Percentiles rank a stretch among this genome's conserved stretches.
These are phyloP conservation scores for Phytopythium ostracodes DNA, from an alignment of 352 stramenopile genomes.

Conservation along the genomic window DNA sequence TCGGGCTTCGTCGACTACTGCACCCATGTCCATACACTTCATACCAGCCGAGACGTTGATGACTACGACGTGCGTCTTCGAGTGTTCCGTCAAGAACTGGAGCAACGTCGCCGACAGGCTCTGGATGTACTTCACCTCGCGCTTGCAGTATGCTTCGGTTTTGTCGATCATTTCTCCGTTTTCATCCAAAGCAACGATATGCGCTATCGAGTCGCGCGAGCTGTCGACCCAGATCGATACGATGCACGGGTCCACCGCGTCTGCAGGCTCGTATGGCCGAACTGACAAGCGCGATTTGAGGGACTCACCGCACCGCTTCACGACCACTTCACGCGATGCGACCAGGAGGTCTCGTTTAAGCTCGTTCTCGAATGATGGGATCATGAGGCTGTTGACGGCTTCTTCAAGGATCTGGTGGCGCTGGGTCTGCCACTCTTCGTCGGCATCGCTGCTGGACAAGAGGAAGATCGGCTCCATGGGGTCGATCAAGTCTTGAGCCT, in stretches of 20 bases:
- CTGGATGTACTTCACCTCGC: slow-evolving; percentile 66
- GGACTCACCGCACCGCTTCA: slow-evolving; percentile 68
- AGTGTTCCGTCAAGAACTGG: slow-evolving; percentile 82
- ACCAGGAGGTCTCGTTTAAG: slow-evolving; percentile 75
- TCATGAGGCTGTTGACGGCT: slow-evolving; percentile 79
- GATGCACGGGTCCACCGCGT: slow-evolving; percentile 76
- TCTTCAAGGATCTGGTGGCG: slow-evolving; percentile 82
- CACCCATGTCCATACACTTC: slow-evolving; percentile 90
- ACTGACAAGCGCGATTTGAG: slow-evolving; percentile 71
- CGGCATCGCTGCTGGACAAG: slow-evolving; percentile 36
- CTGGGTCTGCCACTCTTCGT: slow-evolving; percentile 86
- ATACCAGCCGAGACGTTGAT: slow-evolving; percentile 88
- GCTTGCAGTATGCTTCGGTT: slow-evolving; percentile 78
- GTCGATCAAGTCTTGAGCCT: slow-evolving; percentile 78
- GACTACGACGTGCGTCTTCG: slow-evolving; percentile 76
- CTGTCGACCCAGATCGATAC: slow-evolving; percentile 87
- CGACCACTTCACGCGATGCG: slow-evolving; percentile 60
- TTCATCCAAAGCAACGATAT: slow-evolving; percentile 82
- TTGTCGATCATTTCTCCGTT: slow-evolving; percentile 88
- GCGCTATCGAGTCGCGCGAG: slow-evolving; percentile 69
- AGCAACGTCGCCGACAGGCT: slow-evolving; percentile 73
- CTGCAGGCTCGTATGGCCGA: slow-evolving; percentile 72
- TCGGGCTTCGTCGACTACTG: slow-evolving; percentile 79
- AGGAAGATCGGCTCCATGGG: slow-evolving; percentile 76
- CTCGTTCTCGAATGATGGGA: slow-evolving; percentile 84